Percentiles rank a stretch among this genome's conserved stretches.
Conservation (phyloP, 2,329 filamentous ascomycete genomes). For the Monilinia fructigena region DNA sequence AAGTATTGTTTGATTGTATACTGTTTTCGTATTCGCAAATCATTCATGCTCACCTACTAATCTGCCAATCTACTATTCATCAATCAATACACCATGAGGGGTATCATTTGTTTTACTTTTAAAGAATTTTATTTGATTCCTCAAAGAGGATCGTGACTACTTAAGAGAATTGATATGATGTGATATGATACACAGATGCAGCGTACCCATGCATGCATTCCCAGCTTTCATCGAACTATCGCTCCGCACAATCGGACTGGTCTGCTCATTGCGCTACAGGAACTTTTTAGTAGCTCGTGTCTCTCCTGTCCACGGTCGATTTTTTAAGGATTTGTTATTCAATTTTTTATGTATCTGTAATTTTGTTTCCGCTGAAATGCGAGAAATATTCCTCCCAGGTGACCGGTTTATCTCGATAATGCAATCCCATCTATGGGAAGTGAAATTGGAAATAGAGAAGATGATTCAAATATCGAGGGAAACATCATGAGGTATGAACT, state of each 20-base stretch:
- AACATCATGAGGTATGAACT: background rate
- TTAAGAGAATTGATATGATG: background rate
- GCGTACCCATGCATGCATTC: conserved; percentile 2
- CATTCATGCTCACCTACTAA: no score
- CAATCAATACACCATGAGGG: no score
- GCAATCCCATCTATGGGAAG: conserved; percentile 13
- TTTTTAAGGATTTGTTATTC: background rate
- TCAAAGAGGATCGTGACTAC: background rate
- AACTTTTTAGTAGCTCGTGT: background rate
- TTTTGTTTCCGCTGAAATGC: background rate
- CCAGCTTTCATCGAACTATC: background rate
- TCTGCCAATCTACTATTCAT: no score
- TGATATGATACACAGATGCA: conserved; percentile 20
- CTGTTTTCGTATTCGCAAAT: no score
- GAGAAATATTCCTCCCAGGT: background rate
- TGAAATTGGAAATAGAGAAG: background rate
- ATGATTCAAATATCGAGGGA: background rate
- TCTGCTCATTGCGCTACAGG: background rate
- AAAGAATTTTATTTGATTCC: background rate
- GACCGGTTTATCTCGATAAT: conserved; percentile 11
- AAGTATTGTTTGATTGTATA: no score
- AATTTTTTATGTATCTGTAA: background rate
- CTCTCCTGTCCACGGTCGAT: background rate
- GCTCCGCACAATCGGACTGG: background rate
- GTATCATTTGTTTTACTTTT: background rate